Evolutionary conservation across 345 rosid species (phyloP).

Genomic region (Fremontodendron californicum): DNA sequence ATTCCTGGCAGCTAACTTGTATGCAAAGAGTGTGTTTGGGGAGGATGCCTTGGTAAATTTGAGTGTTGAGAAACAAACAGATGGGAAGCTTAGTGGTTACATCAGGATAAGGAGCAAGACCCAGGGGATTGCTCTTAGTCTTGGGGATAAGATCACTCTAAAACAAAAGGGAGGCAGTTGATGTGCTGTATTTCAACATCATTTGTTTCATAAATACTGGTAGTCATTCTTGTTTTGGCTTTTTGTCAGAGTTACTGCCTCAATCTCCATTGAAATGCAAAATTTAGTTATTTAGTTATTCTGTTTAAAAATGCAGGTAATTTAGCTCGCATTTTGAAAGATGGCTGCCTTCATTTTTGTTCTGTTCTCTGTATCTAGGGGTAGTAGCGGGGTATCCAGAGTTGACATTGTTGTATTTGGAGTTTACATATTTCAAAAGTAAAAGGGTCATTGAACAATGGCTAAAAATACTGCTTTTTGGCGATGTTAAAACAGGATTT

Average conservation of each 20-base stretch:
- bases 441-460: neutral
- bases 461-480: neutral
- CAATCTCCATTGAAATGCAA: neutral
- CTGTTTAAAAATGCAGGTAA: neutral
- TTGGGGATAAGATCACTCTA: slow-evolving; percentile 76
- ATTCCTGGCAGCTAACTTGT: slow-evolving; percentile 68
- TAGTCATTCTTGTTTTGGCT: neutral
- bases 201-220: slow-evolving; percentile 4
- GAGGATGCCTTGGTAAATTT: slow-evolving; percentile 73
- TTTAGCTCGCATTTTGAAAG: neutral
- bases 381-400: neutral
- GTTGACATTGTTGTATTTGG: neutral
- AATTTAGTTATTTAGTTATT: neutral
- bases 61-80: slow-evolving; percentile 59
- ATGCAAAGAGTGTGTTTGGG: slow-evolving; percentile 74
- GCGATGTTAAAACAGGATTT: neutral
- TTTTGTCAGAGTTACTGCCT: neutral
- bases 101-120: slow-evolving; percentile 81
- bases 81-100: slow-evolving; percentile 67
- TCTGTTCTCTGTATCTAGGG: neutral
- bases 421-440: neutral
- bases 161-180: slow-evolving; percentile 74
- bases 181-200: neutral
- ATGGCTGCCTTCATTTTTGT: neutral
- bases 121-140: slow-evolving; percentile 76